Base-by-base conservation (phyloP, 1,139 yeast genomes). In the Torulaspora pretoriensis region DNA sequence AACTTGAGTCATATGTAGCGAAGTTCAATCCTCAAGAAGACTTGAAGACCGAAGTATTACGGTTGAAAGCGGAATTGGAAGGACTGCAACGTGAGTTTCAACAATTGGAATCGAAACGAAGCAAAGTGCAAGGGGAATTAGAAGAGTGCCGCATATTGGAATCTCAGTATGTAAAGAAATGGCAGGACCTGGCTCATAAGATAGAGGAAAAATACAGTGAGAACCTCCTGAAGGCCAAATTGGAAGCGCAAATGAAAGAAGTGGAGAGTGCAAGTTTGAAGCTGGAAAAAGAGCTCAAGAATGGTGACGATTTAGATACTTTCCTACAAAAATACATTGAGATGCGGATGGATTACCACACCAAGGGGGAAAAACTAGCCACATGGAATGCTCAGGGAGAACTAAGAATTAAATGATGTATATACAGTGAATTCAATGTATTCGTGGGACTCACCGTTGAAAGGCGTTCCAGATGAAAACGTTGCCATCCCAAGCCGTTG, bases 401-500 rank as follows among this genome's bases (percentile, higher is more conserved):
- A 19, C 35, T 57, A 40, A 49, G 46, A 40, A 45, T 43, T 19
- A 43, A 35, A 33, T 27, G 32, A 36, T 14, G 13, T n/a, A 13
- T 36, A 22, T 35, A 30, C 9, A 32, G 16, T 30, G 37, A 8
- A 34, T 13, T 14, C n/a, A 12, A 16, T 8, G 7, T 12, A 6
- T 19, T 7, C 9, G 16, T 31, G 17, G 10, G 12, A 12, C 29
- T 23, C 36, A 16, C 26, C 19, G 26, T 31, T 33, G 40, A 25
- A 78, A 75, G 4, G 81, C 74, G 57, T 85, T 89, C 95, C 96
- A 92, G n/a, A 92, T 75, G 59, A 83, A 81, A 8, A 89, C 83
- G 84, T 86, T 88, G 60, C 92, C 96, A 68, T 92, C 98, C 96
- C 97, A 92, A 1, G 96, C 96, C 0, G 92, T 83, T 19, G 96